A percentile compares a stretch with the other conserved stretches of the same genome.
These are phyloP conservation scores for Diaporthe sp. DNA, from an alignment of 2,329 filamentous ascomycete genomes.

Conservation along the genomic window DNA sequence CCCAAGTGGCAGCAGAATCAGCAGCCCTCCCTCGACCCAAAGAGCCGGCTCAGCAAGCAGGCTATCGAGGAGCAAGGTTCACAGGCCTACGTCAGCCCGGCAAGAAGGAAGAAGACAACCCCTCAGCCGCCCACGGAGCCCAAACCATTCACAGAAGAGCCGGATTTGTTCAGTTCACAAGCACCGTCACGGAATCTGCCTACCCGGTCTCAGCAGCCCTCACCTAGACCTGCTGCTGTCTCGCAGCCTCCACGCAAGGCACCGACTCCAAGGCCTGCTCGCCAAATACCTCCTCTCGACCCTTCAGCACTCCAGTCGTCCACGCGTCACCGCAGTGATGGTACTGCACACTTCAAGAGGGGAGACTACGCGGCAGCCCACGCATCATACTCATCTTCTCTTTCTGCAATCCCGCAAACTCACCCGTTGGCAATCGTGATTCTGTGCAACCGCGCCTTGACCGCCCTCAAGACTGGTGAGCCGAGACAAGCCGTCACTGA, in stretches of 20 bases:
- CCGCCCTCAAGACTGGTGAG: slow-evolving; percentile 90
- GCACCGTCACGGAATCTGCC: slow-evolving; percentile 54
- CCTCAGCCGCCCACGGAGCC: slow-evolving; percentile 60
- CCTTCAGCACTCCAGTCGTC: slow-evolving; percentile 80
- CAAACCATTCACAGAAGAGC: slow-evolving; percentile 60
- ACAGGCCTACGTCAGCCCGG: slow-evolving; percentile 89
- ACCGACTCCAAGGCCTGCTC: slow-evolving; percentile 58
- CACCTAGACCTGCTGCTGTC: slow-evolving; percentile 58
- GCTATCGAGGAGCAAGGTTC: slow-evolving; percentile 84
- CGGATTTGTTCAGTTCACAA: slow-evolving; percentile 72
- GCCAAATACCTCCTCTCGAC: slow-evolving; percentile 77
- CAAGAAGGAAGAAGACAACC: slow-evolving; percentile 79
- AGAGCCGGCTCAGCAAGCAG: slow-evolving; percentile 77
- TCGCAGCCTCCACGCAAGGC: slow-evolving; percentile 61
- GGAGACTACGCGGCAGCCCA: slow-evolving; percentile 94
- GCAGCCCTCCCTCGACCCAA: slow-evolving; percentile 63
- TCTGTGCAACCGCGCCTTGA: slow-evolving; percentile 91
- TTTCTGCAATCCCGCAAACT: slow-evolving; percentile 79
- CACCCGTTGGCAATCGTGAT: slow-evolving; percentile 92
- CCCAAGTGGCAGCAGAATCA: slow-evolving; percentile 72
- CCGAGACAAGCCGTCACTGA: slow-evolving; percentile 89
- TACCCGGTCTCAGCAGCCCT: slow-evolving; percentile 56
- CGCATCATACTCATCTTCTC: slow-evolving; percentile 82
- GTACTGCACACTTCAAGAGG: slow-evolving; percentile 91
- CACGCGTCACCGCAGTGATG: slow-evolving; percentile 82